Evolutionary conservation across 495 filamentous ascomycete species (phyloP), one percentile per base, ranked within the genome.

Genomic region (Xeromyces bisporus): DNA sequence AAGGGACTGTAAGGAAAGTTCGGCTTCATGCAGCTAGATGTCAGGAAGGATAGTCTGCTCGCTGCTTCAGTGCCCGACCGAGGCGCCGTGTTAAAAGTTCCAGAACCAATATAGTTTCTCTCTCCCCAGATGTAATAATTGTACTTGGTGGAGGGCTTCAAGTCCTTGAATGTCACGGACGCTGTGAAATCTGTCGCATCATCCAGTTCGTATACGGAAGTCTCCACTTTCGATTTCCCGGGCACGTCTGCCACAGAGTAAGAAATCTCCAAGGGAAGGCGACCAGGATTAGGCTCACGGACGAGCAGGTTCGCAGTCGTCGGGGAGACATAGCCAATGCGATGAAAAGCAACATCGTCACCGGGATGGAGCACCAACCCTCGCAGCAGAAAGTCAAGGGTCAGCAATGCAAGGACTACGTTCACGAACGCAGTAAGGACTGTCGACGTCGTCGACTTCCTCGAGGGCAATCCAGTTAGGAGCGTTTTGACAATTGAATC

Each of bases 21-120:
- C 3, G 79, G 71, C 46, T 93, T 86, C 45, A 97, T 74, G 52
- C 89, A 97, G 35, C 80, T 89, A 3, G 80, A 81, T 3, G 86
- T 84, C 2, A 96, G 50, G 48, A 97, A 97, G 3, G 80, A 87
- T 33, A 93, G 84, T 23, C 65, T 65, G 4, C 64, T 66, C 26
- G 64, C 66, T n/a, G 66, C 62, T 0, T 63, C 45, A 1, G 69
- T 66, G 4, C 83, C 83, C 2, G 43, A 52, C 4, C 66, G 60
- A 16, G 87, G 79, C 0, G 79, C 66, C 1, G 79, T 93, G 25
- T 67, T 70, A 44, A 81, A 84, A 34, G 63, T 69, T 15, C 89
- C 89, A 0, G 72, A 74, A 38, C 79, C 73, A 43, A 83, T 80
- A 49, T 86, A 82, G 0, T 84, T 92, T n/a, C n/a, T n/a, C n/a